These are phyloP conservation scores for Stramenopiles sp. DNA, from an alignment of 352 stramenopile genomes.

Conservation along the genomic window DNA sequence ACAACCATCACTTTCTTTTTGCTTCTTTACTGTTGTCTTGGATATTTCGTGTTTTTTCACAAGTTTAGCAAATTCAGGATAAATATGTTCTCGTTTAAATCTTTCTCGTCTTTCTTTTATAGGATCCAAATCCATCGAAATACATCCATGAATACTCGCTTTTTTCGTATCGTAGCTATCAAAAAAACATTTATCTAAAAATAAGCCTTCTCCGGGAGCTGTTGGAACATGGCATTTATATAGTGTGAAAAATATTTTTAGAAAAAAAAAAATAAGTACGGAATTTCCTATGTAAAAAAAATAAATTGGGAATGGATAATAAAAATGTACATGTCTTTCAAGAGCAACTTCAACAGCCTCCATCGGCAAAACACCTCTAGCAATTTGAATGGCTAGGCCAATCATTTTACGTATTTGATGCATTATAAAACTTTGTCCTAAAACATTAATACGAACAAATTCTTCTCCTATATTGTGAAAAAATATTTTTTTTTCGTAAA, in stretches of 20 bases:
- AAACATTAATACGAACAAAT: constrained; percentile 13
- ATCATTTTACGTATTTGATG: constrained; percentile 17
- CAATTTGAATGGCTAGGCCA: constrained; percentile 14
- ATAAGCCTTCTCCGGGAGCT: constrained; percentile 2
- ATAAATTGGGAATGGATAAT: too few relatives aligned
- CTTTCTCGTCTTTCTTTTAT: neutral
- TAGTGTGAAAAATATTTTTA: too few relatives aligned
- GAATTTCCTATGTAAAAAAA: too few relatives aligned
- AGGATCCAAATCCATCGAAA: neutral
- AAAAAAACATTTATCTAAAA: constrained; percentile 2
- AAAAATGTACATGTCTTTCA: neutral
- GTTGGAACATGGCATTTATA: too few relatives aligned
- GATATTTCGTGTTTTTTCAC: too few relatives aligned
- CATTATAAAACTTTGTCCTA: constrained; percentile 15
- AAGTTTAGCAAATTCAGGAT: too few relatives aligned
- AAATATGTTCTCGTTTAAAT: constrained; percentile 8
- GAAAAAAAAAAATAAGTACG: too few relatives aligned
- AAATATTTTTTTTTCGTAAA: too few relatives aligned
- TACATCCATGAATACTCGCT: neutral
- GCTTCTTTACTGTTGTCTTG: too few relatives aligned
- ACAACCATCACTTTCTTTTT: too few relatives aligned
- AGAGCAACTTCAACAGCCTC: constrained; percentile 6
- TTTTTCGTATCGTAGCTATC: constrained; percentile 2
- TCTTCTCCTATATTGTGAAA: too few relatives aligned
- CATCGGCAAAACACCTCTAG: constrained; percentile 9